Base-by-base conservation (phyloP, 1,284 basidiomycete species). In the Ustilago lituana region DNA sequence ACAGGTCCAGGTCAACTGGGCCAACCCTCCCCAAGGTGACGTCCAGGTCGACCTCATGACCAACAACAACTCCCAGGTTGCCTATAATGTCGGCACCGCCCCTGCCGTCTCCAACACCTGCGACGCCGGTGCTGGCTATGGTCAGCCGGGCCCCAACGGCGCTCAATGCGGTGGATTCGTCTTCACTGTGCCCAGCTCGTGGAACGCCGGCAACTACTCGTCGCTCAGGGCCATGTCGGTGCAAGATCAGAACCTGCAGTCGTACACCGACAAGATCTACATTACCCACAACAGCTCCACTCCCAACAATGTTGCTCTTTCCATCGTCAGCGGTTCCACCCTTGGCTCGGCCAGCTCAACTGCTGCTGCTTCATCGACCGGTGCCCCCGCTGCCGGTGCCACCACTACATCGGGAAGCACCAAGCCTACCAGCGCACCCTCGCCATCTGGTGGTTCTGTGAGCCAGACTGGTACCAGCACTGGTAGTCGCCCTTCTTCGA, bases 181-280 rank as follows among this genome's bases (percentile, higher is more conserved):
- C 32, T 77, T 73, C 26, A 64, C 64, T 43, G 60, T 77, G 0
- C 73, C 74, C n/a, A 58, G 46, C 66, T 64, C 49, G 37, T 77
- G 73, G 73, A 60, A 55, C 11, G 55, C 55, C 14, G 74, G 74
- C 8, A 76, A 76, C 54, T 76, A 70, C 52, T 33, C 69, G 20
- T 48, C 55, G 3, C 27, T 77, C 19, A 52, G 74, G 7, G 73
- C 73, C 37, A 69, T 38, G 22, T 67, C 55, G 45, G 36, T 64
- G 12, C 41, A 67, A 26, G 36, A 77, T 26, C 51, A 60, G 20
- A 22, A 39, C 17, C 31, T 77, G n/a, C 50, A 65, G 37, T 73
- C 69, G n/a, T 77, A 53, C 54, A 77, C 74, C 17, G 74, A 77
- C 51, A 72, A 68, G 48, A 65, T 77, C 23, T 54, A 61, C 33